phyloP scores from a whole-genome alignment of 306 rosid genomes.

The Medicago arabica region DNA sequence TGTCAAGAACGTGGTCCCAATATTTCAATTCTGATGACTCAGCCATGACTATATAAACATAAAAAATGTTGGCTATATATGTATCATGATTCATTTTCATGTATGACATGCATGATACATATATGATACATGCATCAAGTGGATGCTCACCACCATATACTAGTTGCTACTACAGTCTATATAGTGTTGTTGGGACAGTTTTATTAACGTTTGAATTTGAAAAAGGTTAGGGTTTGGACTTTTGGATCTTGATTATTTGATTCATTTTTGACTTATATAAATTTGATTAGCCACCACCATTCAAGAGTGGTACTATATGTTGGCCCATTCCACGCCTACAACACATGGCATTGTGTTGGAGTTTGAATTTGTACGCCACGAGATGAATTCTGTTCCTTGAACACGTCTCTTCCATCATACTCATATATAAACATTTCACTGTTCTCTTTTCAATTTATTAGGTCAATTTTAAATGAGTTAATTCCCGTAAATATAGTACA shows the following conservation, averaged over 20 bases:
- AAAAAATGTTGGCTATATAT: slow-evolving; percentile 18
- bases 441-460: no score
- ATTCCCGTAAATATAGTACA: no score
- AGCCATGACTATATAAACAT: slow-evolving; percentile 53
- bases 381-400: slow-evolving; percentile 16
- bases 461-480: no score
- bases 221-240: slow-evolving; percentile 38
- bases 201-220: slow-evolving; percentile 35
- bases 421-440: neutral
- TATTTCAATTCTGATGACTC: slow-evolving; percentile 63
- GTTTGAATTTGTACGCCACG: slow-evolving; percentile 61
- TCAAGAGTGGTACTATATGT: slow-evolving; percentile 11
- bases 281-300: slow-evolving; percentile 41
- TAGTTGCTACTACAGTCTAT: neutral
- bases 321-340: slow-evolving; percentile 69
- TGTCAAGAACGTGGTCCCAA: slow-evolving; percentile 55
- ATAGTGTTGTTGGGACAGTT: neutral
- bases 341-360: slow-evolving; percentile 53
- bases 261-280: slow-evolving; percentile 32
- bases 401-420: slow-evolving; percentile 54
- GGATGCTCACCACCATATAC: neutral
- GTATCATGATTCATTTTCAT: slow-evolving; percentile 12
- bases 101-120: slow-evolving; percentile 5
- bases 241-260: neutral
- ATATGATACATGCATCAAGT: slow-evolving; percentile 19